Evolutionary conservation across 805 yeast genomes (phyloP).

Genomic region (Kurtzmaniella fragi): DNA sequence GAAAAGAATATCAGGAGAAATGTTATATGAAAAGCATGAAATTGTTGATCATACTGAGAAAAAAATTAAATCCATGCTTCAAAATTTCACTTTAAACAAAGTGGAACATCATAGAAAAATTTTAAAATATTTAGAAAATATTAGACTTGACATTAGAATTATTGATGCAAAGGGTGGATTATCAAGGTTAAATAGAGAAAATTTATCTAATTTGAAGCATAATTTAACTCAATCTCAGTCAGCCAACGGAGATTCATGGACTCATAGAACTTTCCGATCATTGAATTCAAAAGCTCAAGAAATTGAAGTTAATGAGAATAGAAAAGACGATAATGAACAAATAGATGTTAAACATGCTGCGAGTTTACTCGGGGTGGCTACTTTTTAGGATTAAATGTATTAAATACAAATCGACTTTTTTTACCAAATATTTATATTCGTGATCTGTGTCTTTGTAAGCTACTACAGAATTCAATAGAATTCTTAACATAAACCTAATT

Average conservation of each 20-base stretch:
- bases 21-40: slow-evolving; percentile 67
- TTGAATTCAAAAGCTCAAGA: slow-evolving; percentile 16
- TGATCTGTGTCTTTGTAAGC: background rate
- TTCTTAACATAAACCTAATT: slow-evolving; percentile 4
- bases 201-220: slow-evolving; percentile 42
- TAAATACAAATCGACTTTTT: background rate
- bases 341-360: slow-evolving; percentile 87
- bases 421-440: no score
- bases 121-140: slow-evolving; percentile 65
- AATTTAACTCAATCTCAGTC: slow-evolving; percentile 40
- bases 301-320: slow-evolving; percentile 16
- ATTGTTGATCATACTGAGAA: slow-evolving; percentile 55
- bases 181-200: slow-evolving; percentile 74
- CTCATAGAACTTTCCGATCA: slow-evolving; percentile 36
- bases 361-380: slow-evolving; percentile 66
- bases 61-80: slow-evolving; percentile 50
- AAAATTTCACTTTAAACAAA: slow-evolving; percentile 57
- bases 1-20: slow-evolving; percentile 77
- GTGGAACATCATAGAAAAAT: slow-evolving; percentile 86
- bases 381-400: slow-evolving; percentile 38
- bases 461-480: background rate
- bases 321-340: slow-evolving; percentile 7
- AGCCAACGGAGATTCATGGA: slow-evolving; percentile 39
- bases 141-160: slow-evolving; percentile 64
- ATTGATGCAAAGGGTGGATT: slow-evolving; percentile 79